A percentile compares a stretch with the other conserved stretches of the same genome.
Conservation (phyloP, 768 basidiomycete species). For the Mycena alexandri region DNA sequence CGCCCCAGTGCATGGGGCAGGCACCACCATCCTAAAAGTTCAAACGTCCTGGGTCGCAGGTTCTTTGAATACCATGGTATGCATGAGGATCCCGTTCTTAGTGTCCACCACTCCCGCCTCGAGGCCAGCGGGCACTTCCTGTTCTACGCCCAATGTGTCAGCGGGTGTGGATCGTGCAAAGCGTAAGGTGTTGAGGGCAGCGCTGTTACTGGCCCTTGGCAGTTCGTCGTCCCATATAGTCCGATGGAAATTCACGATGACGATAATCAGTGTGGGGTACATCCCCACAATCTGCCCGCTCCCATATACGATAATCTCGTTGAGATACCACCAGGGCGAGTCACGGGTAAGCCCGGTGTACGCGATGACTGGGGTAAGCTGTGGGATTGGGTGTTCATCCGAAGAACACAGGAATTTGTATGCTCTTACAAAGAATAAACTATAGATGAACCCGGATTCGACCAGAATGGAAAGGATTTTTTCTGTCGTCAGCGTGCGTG, state of each 20-base stretch:
- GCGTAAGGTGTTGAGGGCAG: too few relatives aligned
- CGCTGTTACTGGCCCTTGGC: too few relatives aligned
- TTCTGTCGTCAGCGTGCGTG: slow-evolving; percentile 7
- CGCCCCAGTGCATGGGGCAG: too few relatives aligned
- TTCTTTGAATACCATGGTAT: too few relatives aligned
- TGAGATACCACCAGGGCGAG: slow-evolving; percentile 11
- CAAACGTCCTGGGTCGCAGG: too few relatives aligned
- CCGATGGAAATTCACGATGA: slow-evolving; percentile 29
- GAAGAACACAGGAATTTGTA: not conserved
- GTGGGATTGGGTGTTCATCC: not conserved
- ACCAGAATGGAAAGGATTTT: slow-evolving; percentile 32
- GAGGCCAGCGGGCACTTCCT: too few relatives aligned
- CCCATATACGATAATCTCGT: slow-evolving; percentile 13
- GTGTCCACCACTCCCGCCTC: too few relatives aligned
- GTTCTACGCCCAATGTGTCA: too few relatives aligned
- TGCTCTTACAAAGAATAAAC: slow-evolving; percentile 32
- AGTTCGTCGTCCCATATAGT: slow-evolving; percentile 31
- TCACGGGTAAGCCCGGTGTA: slow-evolving; percentile 1
- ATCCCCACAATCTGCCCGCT: slow-evolving; percentile 31
- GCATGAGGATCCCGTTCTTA: too few relatives aligned
- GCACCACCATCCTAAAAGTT: too few relatives aligned
- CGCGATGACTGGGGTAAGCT: slow-evolving; percentile 29
- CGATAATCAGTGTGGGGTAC: slow-evolving; percentile 34
- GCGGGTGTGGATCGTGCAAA: too few relatives aligned
- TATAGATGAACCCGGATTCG: slow-evolving; percentile 37